phyloP scores from a whole-genome alignment of 2,329 filamentous ascomycete genomes.

The Paraphaeosphaeria sporulosa region DNA sequence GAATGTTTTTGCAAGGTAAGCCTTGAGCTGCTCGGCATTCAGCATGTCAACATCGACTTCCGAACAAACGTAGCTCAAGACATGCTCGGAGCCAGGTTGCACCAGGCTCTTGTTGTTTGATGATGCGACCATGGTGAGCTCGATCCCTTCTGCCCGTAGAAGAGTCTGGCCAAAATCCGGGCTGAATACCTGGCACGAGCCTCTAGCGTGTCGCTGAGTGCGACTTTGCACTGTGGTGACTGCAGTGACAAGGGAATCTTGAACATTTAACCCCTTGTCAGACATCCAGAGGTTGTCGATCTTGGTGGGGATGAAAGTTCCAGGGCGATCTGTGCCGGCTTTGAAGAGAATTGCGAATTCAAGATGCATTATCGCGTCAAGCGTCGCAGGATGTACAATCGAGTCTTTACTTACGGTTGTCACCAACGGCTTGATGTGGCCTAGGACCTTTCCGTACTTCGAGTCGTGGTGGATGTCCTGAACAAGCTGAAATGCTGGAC shows the following conservation, averaged over 20 bases:
- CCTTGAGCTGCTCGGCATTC: background rate
- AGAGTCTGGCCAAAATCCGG: background rate
- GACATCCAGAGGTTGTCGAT: constrained; percentile 1
- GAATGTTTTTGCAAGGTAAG: background rate
- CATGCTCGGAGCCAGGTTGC: background rate
- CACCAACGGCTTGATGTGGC: background rate
- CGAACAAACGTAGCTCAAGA: constrained; percentile 1
- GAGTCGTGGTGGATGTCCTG: background rate
- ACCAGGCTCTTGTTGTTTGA: background rate
- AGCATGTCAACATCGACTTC: background rate
- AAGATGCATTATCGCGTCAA: constrained; percentile 8
- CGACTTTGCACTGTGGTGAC: background rate
- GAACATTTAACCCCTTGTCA: background rate
- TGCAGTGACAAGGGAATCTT: background rate
- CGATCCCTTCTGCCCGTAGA: background rate
- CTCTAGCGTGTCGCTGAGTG: background rate
- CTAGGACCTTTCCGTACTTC: background rate
- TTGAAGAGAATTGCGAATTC: constrained; percentile 12
- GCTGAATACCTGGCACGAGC: background rate
- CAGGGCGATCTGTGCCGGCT: background rate
- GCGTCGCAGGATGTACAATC: background rate
- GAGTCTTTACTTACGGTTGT: background rate
- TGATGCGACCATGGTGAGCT: constrained; percentile 3
- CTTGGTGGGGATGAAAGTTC: constrained; percentile 14
- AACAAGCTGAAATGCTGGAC: background rate